Conservation (phyloP, 805 yeast genomes). For the Ogataea wickerhamii region DNA sequence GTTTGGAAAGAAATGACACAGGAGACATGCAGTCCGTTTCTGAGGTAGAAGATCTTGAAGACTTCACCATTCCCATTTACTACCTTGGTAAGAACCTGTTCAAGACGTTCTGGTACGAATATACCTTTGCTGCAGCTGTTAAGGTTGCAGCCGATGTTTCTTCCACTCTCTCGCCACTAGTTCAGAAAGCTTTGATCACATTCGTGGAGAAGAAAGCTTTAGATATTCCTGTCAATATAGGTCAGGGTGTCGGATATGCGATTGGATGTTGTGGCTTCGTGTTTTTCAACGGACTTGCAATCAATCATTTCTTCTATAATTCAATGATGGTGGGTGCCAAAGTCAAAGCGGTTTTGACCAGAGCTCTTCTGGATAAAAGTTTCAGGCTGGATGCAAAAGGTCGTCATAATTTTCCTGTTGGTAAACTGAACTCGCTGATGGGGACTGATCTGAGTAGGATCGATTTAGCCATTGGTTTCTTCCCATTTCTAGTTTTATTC, state of each 20-base stretch:
- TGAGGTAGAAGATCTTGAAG: slow-evolving; percentile 21
- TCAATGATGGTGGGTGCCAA: slow-evolving; percentile 65
- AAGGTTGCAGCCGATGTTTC: slow-evolving; percentile 44
- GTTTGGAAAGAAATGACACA: slow-evolving; percentile 24
- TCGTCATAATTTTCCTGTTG: slow-evolving; percentile 59
- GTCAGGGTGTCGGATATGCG: slow-evolving; percentile 73
- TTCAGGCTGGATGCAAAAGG: slow-evolving; percentile 59
- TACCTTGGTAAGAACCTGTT: slow-evolving; percentile 38
- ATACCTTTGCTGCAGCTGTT: slow-evolving; percentile 37
- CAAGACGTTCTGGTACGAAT: slow-evolving; percentile 47
- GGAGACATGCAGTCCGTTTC: slow-evolving; percentile 16
- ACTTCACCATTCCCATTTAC: slow-evolving; percentile 22
- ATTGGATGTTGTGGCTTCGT: slow-evolving; percentile 65
- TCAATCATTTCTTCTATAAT: slow-evolving; percentile 62
- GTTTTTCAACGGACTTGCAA: slow-evolving; percentile 41
- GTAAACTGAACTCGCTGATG: slow-evolving; percentile 72
- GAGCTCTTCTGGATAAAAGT: slow-evolving; percentile 63
- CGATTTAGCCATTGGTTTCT: slow-evolving; percentile 67
- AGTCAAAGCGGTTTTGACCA: slow-evolving; percentile 64
- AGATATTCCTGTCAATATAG: slow-evolving; percentile 40
- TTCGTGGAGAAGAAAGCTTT: slow-evolving; percentile 53
- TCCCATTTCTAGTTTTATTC: slow-evolving; percentile 60
- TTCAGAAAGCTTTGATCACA: slow-evolving; percentile 59
- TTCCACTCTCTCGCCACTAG: slow-evolving; percentile 57
- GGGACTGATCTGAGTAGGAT: slow-evolving; percentile 79